A percentile compares a stretch with the other conserved stretches of the same genome.
Conservation (phyloP, 768 basidiomycete species). For the Boletus coccyginus region DNA sequence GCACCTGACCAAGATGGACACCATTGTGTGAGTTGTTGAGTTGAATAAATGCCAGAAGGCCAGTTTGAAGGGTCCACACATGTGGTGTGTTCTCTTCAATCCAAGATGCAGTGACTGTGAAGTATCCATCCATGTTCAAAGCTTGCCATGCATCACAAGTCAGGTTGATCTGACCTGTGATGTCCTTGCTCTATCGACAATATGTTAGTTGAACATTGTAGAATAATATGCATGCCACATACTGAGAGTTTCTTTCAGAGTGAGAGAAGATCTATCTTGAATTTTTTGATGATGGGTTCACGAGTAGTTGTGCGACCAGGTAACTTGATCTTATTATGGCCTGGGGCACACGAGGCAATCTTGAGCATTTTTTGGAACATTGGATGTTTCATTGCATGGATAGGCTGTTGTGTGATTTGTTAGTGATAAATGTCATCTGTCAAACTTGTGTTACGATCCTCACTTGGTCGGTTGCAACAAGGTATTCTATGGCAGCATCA, state of each 20-base stretch:
- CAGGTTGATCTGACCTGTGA: constrained; percentile 20
- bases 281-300: constrained; percentile 3
- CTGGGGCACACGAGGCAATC: neutral
- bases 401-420: no score
- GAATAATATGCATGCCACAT: neutral
- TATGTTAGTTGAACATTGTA: neutral
- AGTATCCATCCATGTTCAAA: constrained; percentile 35
- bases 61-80: constrained; percentile 30
- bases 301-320: neutral
- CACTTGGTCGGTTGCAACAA: constrained; percentile 2
- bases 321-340: neutral
- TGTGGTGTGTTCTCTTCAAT: neutral
- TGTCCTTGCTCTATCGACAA: neutral
- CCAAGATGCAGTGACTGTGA: constrained; percentile 33
- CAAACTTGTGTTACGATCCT: no score
- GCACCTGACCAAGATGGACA: constrained; percentile 13
- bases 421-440: no score
- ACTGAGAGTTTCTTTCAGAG: constrained; percentile 3
- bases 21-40: constrained; percentile 41
- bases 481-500: neutral
- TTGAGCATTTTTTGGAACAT: neutral
- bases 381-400: neutral
- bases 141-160: constrained; percentile 45
- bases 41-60: constrained; percentile 35
- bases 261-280: neutral